These are phyloP conservation scores for Talaromyces trachyspermus DNA, from an alignment of 495 filamentous ascomycete genomes.

Conservation along the genomic window DNA sequence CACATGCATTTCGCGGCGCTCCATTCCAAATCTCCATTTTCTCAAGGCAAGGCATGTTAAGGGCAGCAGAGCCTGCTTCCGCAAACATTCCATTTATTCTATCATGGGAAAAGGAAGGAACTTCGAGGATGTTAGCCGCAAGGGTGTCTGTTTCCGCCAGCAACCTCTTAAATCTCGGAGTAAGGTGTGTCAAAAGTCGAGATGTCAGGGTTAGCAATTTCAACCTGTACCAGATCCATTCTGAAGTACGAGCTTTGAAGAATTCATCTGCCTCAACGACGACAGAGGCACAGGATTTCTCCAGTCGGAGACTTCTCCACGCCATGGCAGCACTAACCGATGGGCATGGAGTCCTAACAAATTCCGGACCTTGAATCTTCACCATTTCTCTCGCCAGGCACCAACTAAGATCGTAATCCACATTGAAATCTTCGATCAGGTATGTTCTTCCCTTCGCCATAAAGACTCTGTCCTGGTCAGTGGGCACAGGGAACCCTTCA, in stretches of 20 bases:
- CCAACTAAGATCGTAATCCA: background rate
- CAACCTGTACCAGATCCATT: slow-evolving; percentile 26
- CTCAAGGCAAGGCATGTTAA: slow-evolving; percentile 27
- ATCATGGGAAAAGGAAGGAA: background rate
- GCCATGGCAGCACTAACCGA: background rate
- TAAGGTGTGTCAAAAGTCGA: slow-evolving; percentile 16
- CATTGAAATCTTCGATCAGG: background rate
- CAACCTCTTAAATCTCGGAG: no score
- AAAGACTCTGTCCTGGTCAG: no score
- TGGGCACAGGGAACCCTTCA: no score
- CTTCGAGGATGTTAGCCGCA: no score
- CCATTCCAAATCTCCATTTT: slow-evolving; percentile 37
- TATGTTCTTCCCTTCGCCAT: no score
- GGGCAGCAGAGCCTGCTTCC: slow-evolving; percentile 22
- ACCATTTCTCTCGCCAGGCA: no score
- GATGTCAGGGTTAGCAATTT: slow-evolving; percentile 26
- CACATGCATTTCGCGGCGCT: slow-evolving; percentile 22
- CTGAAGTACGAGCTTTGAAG: slow-evolving; percentile 20
- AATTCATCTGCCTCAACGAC: slow-evolving; percentile 28
- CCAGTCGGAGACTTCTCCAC: slow-evolving; percentile 13
- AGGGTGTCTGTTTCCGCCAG: no score
- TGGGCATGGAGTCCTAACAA: background rate
- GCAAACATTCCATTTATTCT: slow-evolving; percentile 22
- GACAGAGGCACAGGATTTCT: slow-evolving; percentile 30
- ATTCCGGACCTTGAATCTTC: background rate